These are phyloP conservation scores for Saccharomyces hybrid DNA, from an alignment of 1,139 yeast genomes.

Conservation along the genomic window DNA sequence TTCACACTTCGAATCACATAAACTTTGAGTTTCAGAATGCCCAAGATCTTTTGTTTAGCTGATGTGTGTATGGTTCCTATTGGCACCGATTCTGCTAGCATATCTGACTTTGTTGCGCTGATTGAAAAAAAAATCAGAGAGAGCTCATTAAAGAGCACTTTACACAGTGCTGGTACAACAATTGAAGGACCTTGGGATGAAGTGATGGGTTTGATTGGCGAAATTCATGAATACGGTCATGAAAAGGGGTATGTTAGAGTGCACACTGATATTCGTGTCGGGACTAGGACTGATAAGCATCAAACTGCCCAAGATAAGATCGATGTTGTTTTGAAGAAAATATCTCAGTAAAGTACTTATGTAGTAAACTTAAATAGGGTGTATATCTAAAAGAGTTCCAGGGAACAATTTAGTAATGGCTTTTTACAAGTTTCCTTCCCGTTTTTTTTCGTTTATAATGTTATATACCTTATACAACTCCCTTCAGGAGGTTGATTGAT, in stretches of 20 bases:
- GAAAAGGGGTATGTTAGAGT: slow-evolving; percentile 62
- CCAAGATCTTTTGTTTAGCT: slow-evolving; percentile 61
- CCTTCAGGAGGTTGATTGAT: neutral
- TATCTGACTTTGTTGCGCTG: slow-evolving; percentile 71
- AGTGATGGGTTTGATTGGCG: slow-evolving; percentile 74
- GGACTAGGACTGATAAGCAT: slow-evolving; percentile 62
- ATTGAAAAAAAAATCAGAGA: slow-evolving; percentile 56
- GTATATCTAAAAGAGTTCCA: neutral
- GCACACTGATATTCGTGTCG: slow-evolving; percentile 80
- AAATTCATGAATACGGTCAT: slow-evolving; percentile 66
- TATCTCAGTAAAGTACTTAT: neutral
- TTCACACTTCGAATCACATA: neutral
- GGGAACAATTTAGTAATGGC: neutral
- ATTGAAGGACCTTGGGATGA: slow-evolving; percentile 89
- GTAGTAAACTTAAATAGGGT: neutral
- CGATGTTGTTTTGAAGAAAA: slow-evolving; percentile 43
- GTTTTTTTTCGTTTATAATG: slow-evolving; percentile 1
- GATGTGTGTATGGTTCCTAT: slow-evolving; percentile 80
- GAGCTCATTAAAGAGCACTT: slow-evolving; percentile 55
- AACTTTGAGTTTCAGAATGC: slow-evolving; percentile 28
- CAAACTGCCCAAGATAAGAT: slow-evolving; percentile 65
- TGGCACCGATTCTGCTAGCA: slow-evolving; percentile 72
- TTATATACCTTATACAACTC: slow-evolving; percentile 7
- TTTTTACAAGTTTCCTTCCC: neutral
- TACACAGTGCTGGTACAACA: slow-evolving; percentile 89